Conservation (phyloP, 2,329 filamentous ascomycete genomes). For the Sporothrix mexicana region DNA sequence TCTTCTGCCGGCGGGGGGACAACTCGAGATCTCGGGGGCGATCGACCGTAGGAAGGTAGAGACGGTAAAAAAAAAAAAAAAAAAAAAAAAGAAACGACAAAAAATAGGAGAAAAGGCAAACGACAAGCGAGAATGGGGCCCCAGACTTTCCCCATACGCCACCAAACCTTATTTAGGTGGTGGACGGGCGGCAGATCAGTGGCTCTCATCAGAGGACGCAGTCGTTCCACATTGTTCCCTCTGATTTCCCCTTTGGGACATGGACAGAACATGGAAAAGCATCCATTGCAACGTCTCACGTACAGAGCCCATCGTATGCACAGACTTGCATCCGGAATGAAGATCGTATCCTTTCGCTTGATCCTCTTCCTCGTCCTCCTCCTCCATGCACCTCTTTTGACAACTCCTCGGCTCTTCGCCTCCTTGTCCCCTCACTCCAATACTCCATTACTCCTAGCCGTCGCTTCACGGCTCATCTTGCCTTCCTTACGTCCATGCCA, state of each 20-base stretch:
- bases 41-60: not conserved
- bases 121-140: not conserved
- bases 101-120: not conserved
- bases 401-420: no score
- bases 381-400: no score
- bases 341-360: not conserved
- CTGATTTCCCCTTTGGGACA: not conserved
- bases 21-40: not conserved
- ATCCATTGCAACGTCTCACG: conserved; percentile 2
- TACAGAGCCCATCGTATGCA: not conserved
- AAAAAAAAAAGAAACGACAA: not conserved
- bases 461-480: conserved; percentile 1
- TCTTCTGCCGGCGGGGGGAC: not conserved
- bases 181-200: not conserved
- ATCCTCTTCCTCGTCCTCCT: no score
- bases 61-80: not conserved
- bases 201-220: not conserved
- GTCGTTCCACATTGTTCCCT: not conserved
- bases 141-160: not conserved
- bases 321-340: not conserved
- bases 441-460: not conserved
- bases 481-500: conserved; percentile 5
- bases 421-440: not conserved
- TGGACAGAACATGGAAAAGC: not conserved
- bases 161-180: not conserved